Percentiles rank a stretch among this genome's conserved stretches.
Conservation (phyloP, 2,329 filamentous ascomycete species). For the Aspergillus phoenicis region DNA sequence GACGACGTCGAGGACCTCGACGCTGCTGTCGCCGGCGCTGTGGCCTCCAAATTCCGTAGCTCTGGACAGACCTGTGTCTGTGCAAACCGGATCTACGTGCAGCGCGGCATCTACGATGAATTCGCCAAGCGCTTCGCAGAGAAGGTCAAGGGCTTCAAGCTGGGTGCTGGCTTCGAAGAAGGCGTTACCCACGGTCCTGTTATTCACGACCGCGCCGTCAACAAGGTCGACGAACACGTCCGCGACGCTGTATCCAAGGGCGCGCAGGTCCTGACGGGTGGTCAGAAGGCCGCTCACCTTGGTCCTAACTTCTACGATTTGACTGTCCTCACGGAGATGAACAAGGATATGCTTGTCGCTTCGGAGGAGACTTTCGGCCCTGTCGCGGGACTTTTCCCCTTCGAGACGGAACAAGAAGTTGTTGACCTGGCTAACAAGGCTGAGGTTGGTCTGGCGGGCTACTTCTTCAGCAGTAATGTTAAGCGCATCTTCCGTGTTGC, state of each 20-base stretch:
- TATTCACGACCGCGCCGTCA: slow-evolving; percentile 77
- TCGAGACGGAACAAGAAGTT: slow-evolving; percentile 86
- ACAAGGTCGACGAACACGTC: slow-evolving; percentile 79
- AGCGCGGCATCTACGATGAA: slow-evolving; percentile 54
- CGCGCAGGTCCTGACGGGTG: slow-evolving; percentile 73
- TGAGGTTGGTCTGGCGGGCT: slow-evolving; percentile 87
- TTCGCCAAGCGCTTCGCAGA: slow-evolving; percentile 60
- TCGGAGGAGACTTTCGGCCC: slow-evolving; percentile 94
- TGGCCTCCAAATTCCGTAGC: slow-evolving; percentile 87
- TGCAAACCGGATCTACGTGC: slow-evolving; percentile 61
- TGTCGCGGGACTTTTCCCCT: slow-evolving; percentile 85
- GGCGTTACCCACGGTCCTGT: slow-evolving; percentile 53
- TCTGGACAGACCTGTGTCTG: slow-evolving; percentile 96
- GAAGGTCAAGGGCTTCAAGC: slow-evolving; percentile 53
- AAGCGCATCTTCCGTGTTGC: slow-evolving; percentile 62
- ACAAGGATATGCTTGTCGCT: slow-evolving; percentile 77
- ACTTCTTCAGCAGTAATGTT: slow-evolving; percentile 77
- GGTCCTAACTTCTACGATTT: slow-evolving; percentile 87
- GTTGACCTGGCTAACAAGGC: slow-evolving; percentile 78
- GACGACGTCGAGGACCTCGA: slow-evolving; percentile 87
- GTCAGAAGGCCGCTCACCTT: slow-evolving; percentile 70
- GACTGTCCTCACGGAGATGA: slow-evolving; percentile 88
- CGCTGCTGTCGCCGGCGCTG: slow-evolving; percentile 76
- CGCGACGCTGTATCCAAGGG: slow-evolving; percentile 77
- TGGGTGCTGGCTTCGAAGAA: slow-evolving; percentile 50